These are phyloP conservation scores for Trichoderma cornu-damae DNA, from an alignment of 2,329 filamentous ascomycete species.

Conservation along the genomic window DNA sequence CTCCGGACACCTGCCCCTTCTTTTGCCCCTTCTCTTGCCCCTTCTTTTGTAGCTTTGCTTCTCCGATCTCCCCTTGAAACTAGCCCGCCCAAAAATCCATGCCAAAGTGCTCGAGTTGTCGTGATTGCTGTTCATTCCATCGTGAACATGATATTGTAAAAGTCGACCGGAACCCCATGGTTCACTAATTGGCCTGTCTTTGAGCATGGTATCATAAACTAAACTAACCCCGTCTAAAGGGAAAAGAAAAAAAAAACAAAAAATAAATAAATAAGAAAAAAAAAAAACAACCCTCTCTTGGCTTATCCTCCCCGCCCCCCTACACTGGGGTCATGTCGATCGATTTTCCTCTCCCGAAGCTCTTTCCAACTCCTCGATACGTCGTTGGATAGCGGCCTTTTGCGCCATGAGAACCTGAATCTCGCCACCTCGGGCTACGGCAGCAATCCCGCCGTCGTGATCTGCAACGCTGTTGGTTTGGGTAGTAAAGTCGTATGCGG, in stretches of 20 bases:
- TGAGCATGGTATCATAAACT: conserved; percentile 11
- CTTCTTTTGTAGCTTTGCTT: neutral
- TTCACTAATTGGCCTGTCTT: neutral
- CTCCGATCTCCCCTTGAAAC: neutral
- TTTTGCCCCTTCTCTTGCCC: neutral
- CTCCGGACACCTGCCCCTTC: neutral
- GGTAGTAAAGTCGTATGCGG: conserved; percentile 29
- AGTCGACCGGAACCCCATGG: neutral
- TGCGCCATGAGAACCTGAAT: conserved; percentile 32
- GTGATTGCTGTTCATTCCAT: neutral
- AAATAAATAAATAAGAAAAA: neutral
- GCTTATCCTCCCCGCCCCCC: neutral
- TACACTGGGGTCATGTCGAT: neutral
- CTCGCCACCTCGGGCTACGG: conserved; percentile 28
- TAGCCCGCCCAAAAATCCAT: neutral
- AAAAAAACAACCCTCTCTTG: neutral
- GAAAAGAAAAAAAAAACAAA: neutral
- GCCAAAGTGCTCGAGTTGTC: neutral
- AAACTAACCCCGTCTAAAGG: neutral
- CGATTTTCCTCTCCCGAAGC: conserved; percentile 1
- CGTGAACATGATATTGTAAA: neutral
- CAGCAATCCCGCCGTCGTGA: conserved; percentile 22
- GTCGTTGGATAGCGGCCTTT: conserved; percentile 34
- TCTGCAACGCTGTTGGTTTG: conserved; percentile 25
- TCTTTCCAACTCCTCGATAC: conserved; percentile 33